phyloP scores from a whole-genome alignment of 1,284 basidiomycete species.

The Fomitiporia mediterranea region DNA sequence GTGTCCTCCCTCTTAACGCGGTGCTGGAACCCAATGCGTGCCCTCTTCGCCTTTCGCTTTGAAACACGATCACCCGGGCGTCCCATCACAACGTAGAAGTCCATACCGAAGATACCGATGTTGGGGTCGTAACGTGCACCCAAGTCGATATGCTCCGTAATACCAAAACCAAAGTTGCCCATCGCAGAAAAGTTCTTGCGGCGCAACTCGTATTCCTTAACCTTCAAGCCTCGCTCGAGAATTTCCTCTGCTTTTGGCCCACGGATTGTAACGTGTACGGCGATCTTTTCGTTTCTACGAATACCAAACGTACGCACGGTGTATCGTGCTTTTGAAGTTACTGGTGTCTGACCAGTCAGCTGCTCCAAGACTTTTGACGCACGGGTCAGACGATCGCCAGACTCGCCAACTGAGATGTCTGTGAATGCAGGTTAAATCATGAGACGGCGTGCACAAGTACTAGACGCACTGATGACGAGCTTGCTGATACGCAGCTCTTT shows the following conservation, averaged over 20 bases:
- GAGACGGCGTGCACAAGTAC: constrained; percentile 1
- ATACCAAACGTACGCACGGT: constrained; percentile 99
- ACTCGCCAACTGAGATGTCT: constrained; percentile 99
- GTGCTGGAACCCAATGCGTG: constrained; percentile 85
- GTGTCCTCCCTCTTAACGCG: constrained; percentile 91
- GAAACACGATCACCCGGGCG: constrained; percentile 93
- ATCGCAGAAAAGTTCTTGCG: constrained; percentile 96
- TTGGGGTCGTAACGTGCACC: constrained; percentile 96
- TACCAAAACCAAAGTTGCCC: constrained; percentile 98
- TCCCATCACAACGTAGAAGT: constrained; percentile 98
- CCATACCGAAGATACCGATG: constrained; percentile 98
- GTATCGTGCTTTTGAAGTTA: constrained; percentile 99
- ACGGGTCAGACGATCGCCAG: constrained; percentile 98
- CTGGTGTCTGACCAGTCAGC: constrained; percentile 98
- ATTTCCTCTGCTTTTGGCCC: constrained; percentile 99
- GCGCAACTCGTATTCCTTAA: constrained; percentile 98
- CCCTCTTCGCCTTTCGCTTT: constrained; percentile 86
- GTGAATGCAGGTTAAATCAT: constrained; percentile 16
- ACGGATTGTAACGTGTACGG: constrained; percentile 98
- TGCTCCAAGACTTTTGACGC: constrained; percentile 99
- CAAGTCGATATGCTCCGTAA: constrained; percentile 98
- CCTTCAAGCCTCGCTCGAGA: constrained; percentile 97
- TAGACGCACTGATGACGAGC: constrained; percentile 94
- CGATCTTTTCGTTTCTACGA: constrained; percentile 99
- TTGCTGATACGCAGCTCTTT: constrained; percentile 98